These are phyloP conservation scores for Xylaria venustula DNA, from an alignment of 495 filamentous ascomycete species.

Conservation along the genomic window DNA sequence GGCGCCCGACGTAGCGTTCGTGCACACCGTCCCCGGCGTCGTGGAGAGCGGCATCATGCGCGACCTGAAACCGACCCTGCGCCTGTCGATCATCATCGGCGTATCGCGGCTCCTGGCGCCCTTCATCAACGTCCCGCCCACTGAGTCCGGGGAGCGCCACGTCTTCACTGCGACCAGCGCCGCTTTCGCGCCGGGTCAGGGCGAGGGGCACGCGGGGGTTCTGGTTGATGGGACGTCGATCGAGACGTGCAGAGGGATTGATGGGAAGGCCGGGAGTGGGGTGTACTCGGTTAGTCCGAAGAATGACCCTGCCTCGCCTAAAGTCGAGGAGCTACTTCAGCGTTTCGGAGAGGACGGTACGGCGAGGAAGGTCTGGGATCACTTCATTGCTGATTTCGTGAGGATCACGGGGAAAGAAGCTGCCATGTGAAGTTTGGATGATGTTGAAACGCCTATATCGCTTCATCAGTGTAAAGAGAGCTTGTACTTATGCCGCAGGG, in stretches of 20 bases:
- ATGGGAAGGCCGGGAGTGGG: constrained; percentile 45
- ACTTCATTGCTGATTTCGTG: constrained; percentile 39
- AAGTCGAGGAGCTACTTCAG: constrained; percentile 33
- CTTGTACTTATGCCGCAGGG: too few relatives aligned
- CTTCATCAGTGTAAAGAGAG: too few relatives aligned
- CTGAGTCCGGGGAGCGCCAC: constrained; percentile 50
- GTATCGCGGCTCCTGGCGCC: constrained; percentile 15
- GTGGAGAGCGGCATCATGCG: constrained; percentile 38
- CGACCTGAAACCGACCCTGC: neutral
- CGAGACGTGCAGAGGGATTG: constrained; percentile 31
- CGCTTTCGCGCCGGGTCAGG: constrained; percentile 33
- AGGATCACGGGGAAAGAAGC: constrained; percentile 25
- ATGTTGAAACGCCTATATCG: neutral
- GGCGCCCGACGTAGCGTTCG: constrained; percentile 48
- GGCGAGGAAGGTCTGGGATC: constrained; percentile 34
- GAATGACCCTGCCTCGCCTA: constrained; percentile 29
- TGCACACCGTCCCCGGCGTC: constrained; percentile 52
- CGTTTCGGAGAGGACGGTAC: constrained; percentile 26
- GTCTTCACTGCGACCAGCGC: constrained; percentile 48
- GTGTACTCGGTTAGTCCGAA: constrained; percentile 42
- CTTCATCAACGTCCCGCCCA: constrained; percentile 30
- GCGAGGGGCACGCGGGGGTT: constrained; percentile 14
- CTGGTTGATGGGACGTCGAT: constrained; percentile 21
- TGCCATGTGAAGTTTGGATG: neutral
- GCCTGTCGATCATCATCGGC: neutral